These are phyloP conservation scores for Fraxinus quadrangulata DNA, from an alignment of 257 asterid genomes.

Conservation along the genomic window DNA sequence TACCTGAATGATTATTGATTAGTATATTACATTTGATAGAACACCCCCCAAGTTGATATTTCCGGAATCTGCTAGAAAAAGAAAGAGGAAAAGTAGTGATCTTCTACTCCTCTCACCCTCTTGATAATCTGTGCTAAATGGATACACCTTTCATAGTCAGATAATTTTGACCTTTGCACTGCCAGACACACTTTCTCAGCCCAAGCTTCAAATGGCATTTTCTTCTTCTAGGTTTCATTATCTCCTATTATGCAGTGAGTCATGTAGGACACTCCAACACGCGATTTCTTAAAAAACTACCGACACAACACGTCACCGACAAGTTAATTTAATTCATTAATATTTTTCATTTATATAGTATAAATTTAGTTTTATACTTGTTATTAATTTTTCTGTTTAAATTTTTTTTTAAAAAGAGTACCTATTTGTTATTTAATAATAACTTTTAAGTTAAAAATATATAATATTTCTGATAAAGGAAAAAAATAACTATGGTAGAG, in stretches of 20 bases:
- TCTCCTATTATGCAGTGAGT: neutral
- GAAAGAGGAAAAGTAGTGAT: neutral
- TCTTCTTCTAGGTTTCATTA: neutral
- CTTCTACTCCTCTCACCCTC: neutral
- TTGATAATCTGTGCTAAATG: neutral
- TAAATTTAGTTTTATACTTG: too few relatives aligned
- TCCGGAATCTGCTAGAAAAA: neutral
- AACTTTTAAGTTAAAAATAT: too few relatives aligned
- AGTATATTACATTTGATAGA: neutral
- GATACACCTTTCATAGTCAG: neutral
- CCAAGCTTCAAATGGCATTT: neutral
- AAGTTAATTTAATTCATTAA: too few relatives aligned
- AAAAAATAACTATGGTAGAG: too few relatives aligned
- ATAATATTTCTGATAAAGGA: too few relatives aligned
- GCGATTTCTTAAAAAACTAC: too few relatives aligned
- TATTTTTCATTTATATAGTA: too few relatives aligned
- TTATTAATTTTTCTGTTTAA: too few relatives aligned
- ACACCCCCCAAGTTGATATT: neutral
- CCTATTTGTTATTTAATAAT: too few relatives aligned
- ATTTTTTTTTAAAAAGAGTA: too few relatives aligned
- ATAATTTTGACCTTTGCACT: neutral
- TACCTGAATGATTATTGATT: neutral
- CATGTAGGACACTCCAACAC: too few relatives aligned
- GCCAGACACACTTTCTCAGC: neutral
- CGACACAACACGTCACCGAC: too few relatives aligned